Conservation (phyloP, 345 rosid genomes). For the Populus euphratica region DNA sequence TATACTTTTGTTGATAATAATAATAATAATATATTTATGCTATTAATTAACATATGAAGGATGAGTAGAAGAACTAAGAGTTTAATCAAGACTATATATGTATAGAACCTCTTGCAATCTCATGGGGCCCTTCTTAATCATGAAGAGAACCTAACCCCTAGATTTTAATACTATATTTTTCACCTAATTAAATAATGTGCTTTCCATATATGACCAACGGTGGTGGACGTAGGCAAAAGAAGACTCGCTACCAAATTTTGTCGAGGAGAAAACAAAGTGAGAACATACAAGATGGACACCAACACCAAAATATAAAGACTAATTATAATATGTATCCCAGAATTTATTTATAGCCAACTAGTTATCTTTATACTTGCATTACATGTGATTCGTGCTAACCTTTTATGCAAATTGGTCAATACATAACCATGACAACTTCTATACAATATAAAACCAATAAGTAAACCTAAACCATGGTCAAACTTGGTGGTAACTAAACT, state of each 20-base stretch:
- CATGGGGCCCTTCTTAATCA: conserved; percentile 34
- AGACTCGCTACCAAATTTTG: neutral
- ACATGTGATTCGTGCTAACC: no score
- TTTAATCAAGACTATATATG: conserved; percentile 3
- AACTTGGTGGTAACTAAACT: no score
- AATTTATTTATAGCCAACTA: no score
- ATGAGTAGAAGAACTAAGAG: conserved; percentile 3
- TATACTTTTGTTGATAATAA: neutral
- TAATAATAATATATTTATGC: neutral
- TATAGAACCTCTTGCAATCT: conserved; percentile 29
- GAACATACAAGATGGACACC: no score
- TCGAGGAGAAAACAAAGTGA: no score
- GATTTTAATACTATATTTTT: conserved; percentile 5
- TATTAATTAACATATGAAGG: neutral
- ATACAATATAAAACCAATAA: no score
- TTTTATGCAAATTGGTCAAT: no score
- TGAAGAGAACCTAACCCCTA: conserved; percentile 39
- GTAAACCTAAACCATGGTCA: no score
- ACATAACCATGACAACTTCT: no score
- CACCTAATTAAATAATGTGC: conserved; percentile 6
- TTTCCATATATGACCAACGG: conserved; percentile 16
- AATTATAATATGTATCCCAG: no score
- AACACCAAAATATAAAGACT: no score
- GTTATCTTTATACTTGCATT: no score
- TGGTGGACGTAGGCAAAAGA: neutral